Evolutionary conservation across 306 rosid genomes (phyloP).

Genomic region (Sicyos edulis): DNA sequence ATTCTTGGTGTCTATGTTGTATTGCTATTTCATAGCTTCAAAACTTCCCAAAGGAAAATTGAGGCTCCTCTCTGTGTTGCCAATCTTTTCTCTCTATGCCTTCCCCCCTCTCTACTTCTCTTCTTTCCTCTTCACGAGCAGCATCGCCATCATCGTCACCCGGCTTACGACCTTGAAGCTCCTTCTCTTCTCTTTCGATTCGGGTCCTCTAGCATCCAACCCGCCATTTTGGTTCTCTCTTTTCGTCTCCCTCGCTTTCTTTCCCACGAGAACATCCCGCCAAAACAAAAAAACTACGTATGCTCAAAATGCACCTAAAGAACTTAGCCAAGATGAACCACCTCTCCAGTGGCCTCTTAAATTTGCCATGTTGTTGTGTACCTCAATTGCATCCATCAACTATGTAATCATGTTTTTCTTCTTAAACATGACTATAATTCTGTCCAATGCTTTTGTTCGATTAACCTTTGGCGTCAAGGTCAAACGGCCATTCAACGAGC

Average conservation of each 20-base stretch:
- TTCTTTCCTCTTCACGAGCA: constrained; percentile 26
- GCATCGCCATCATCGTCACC: constrained; percentile 24
- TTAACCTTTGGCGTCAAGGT: constrained; percentile 21
- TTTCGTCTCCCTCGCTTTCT: constrained; percentile 26
- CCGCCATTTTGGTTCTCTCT: constrained; percentile 25
- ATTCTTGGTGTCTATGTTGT: constrained; percentile 19
- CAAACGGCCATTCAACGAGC: constrained; percentile 26
- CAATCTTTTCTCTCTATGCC: constrained; percentile 26
- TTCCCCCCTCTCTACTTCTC: constrained; percentile 27
- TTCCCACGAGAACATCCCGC: constrained; percentile 27
- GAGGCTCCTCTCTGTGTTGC: constrained; percentile 29
- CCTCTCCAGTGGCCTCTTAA: constrained; percentile 21
- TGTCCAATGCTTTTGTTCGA: constrained; percentile 17
- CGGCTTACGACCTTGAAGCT: constrained; percentile 37
- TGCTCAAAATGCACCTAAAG: no score
- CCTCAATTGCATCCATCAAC: neutral
- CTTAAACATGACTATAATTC: constrained; percentile 24
- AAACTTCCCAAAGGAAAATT: constrained; percentile 28
- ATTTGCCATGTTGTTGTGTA: neutral
- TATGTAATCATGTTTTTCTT: constrained; percentile 18
- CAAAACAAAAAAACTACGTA: neutral
- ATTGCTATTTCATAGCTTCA: constrained; percentile 28
- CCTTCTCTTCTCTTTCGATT: constrained; percentile 27
- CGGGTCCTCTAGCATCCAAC: constrained; percentile 29
- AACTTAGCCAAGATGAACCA: neutral